Base-by-base conservation (phyloP, 1,284 basidiomycete species). In the Apiotrichum gamsii region DNA sequence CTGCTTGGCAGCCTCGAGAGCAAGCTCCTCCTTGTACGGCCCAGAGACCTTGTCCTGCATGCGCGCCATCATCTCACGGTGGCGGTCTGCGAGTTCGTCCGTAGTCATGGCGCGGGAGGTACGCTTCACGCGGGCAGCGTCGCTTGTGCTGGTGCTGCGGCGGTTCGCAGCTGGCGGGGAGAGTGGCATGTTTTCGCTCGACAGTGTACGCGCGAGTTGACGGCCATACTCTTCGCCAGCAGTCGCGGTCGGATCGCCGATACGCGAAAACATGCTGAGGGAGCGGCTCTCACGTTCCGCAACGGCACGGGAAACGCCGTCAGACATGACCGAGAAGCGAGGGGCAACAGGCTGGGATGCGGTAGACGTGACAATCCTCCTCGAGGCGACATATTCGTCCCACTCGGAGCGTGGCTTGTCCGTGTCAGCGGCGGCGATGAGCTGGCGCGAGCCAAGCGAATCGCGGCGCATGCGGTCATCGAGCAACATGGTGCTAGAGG, bases 11-110 rank as follows among this genome's bases (percentile, higher is more conserved):
- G 29, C 29, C 6, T 59, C 60, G 5, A 68, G 28, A 1, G 64
- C 60, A 10, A 62, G 52, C 40, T 58, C 50, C 38, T 69, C 65
- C 25, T 54, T 53, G 51, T 70, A 62, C 34, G 60, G 58, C 6
- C 51, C 52, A 4, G 62, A 65, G 19, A 69, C 59, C 1, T 64
- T 62, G 23, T 65, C 53, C 53, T 74, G 71, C 36, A 74, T 47
- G 39, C 60, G 51, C 2, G 59, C 58, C n/a, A 74, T 40, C 16
- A 60, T 52, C 30, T 61, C 57, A 15, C 67, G 56, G 40, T 74
- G 72, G n/a, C 70, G 61, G 9, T 64, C 63, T 2, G 61, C 57
- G 5, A 74, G 60, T 43, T 74, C 68, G 23, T 72, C 68, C 18
- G 62, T 61, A 6, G 70, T 69, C 59, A 72, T 67, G 3, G 63